Conservation (phyloP, 805 yeast species). For the Hanseniaspora hatyaiensis region DNA sequence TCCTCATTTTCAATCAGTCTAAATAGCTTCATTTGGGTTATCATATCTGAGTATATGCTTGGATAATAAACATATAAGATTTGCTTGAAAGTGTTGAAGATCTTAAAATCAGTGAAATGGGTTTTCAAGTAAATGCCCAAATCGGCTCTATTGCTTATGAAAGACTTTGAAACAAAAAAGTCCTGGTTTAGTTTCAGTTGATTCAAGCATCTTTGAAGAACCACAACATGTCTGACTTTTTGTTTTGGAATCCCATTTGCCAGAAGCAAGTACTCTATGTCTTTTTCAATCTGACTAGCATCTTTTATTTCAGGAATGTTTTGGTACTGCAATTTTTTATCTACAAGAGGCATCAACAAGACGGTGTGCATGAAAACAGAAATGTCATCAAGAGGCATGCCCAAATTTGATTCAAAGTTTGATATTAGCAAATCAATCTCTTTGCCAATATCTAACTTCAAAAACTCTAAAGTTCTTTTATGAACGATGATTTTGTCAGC, state of each 20-base stretch:
- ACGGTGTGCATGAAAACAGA: background rate
- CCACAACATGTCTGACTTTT: background rate
- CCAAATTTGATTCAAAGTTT: background rate
- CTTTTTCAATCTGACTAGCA: background rate
- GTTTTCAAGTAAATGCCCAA: background rate
- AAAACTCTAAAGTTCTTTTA: background rate
- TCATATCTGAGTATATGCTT: background rate
- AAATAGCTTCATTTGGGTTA: background rate
- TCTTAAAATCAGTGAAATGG: background rate
- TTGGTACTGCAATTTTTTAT: background rate
- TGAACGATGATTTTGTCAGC: constrained; percentile 4
- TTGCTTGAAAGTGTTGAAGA: background rate
- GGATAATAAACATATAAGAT: constrained; percentile 1
- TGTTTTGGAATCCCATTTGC: background rate
- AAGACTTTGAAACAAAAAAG: background rate
- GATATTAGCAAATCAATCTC: background rate
- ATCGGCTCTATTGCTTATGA: background rate
- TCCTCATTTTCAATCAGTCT: background rate
- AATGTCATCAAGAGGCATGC: background rate
- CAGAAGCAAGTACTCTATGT: background rate
- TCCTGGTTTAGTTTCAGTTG: background rate
- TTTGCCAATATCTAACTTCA: background rate
- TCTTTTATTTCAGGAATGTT: background rate
- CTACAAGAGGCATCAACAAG: background rate
- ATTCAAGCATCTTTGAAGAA: background rate